These are phyloP conservation scores for Exophiala alcalophila DNA, from an alignment of 2,329 filamentous ascomycete species.

Conservation along the genomic window DNA sequence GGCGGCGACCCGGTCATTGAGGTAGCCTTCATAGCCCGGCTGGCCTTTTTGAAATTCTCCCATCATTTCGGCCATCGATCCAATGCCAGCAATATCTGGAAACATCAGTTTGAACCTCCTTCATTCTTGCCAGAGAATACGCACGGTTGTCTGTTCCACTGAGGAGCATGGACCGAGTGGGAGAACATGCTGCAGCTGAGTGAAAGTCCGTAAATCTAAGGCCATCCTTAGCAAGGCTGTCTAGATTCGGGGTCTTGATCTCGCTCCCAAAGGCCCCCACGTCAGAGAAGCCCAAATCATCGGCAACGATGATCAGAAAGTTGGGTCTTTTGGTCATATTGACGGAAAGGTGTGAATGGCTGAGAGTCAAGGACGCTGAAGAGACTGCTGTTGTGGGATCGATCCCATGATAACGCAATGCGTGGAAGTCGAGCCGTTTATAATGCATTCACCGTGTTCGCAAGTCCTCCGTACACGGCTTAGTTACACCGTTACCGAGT, in stretches of 20 bases:
- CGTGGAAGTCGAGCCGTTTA: no score
- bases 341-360: neutral
- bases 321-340: conserved; percentile 47
- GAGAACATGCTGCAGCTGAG: conserved; percentile 63
- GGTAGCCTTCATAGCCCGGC: conserved; percentile 63
- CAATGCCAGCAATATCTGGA: conserved; percentile 35
- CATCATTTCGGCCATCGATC: conserved; percentile 32
- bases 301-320: conserved; percentile 59
- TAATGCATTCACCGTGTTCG: no score
- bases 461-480: no score
- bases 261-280: conserved; percentile 59
- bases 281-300: conserved; percentile 61
- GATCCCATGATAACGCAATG: no score
- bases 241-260: conserved; percentile 59
- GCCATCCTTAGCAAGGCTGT: conserved; percentile 52
- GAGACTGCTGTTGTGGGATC: no score
- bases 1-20: conserved; percentile 59
- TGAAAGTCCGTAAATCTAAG: conserved; percentile 64
- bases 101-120: no score
- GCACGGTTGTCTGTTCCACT: conserved; percentile 53
- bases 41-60: conserved; percentile 51
- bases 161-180: conserved; percentile 64
- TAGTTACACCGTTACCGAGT: no score
- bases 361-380: no score
- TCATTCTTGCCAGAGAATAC: no score